Evolutionary conservation across 129 eudicot genomes (phyloP).

Genomic region (Flaveria sonorensis): DNA sequence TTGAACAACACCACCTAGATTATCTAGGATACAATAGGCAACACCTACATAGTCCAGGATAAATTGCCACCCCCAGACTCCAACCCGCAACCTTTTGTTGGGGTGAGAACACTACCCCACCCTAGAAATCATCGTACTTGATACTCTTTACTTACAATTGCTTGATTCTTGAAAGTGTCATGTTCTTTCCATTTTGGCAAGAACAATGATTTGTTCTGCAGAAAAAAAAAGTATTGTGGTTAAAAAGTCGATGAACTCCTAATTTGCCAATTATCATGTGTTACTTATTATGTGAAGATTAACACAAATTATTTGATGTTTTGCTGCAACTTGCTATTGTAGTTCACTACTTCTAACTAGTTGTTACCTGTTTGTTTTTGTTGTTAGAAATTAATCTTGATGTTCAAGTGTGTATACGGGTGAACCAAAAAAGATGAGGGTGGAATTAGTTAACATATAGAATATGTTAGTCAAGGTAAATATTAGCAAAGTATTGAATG

Average conservation of each 20-base stretch:
- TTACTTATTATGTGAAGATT: neutral
- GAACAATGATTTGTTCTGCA: neutral
- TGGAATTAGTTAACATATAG: too few relatives aligned
- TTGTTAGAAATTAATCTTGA: too few relatives aligned
- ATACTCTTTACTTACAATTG: neutral
- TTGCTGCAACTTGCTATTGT: constrained; percentile 4
- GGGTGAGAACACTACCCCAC: too few relatives aligned
- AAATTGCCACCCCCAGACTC: too few relatives aligned
- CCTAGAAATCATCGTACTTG: neutral
- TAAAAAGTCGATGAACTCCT: neutral
- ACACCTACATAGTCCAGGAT: too few relatives aligned
- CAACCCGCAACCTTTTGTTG: too few relatives aligned
- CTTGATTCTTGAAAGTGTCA: neutral
- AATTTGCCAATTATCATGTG: neutral
- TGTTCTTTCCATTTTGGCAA: neutral
- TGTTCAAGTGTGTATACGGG: too few relatives aligned
- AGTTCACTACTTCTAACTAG: neutral
- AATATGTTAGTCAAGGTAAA: too few relatives aligned
- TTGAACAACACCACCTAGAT: too few relatives aligned
- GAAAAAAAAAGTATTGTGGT: neutral
- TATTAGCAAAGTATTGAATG: too few relatives aligned
- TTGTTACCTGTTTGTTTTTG: neutral
- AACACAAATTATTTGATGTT: neutral
- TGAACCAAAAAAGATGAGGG: too few relatives aligned
- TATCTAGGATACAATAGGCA: too few relatives aligned